These are phyloP conservation scores for Lipomyces japonicus DNA, from an alignment of 805 yeast species.

Conservation along the genomic window DNA sequence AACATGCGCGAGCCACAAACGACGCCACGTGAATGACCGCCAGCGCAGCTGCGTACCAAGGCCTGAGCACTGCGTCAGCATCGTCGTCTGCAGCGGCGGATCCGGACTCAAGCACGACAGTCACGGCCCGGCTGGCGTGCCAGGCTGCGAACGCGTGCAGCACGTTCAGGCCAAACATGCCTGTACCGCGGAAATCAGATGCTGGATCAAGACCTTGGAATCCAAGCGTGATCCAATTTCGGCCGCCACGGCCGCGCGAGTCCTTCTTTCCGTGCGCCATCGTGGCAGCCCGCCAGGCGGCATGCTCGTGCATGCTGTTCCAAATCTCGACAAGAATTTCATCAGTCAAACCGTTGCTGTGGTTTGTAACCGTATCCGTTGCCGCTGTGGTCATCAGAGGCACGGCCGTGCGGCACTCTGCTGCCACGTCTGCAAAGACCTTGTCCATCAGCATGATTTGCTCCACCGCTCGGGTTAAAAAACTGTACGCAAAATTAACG, in stretches of 20 bases:
- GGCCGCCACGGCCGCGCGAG: slow-evolving; percentile 26
- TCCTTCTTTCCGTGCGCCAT: slow-evolving; percentile 12
- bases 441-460: slow-evolving; percentile 12
- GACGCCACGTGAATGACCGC: slow-evolving; percentile 30
- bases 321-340: slow-evolving; percentile 4
- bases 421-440: slow-evolving; percentile 5
- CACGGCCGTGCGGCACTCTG: slow-evolving; percentile 1
- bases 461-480: slow-evolving; percentile 9
- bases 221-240: slow-evolving; percentile 40
- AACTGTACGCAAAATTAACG: slow-evolving; percentile 4
- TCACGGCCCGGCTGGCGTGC: slow-evolving; percentile 14
- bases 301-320: slow-evolving; percentile 12
- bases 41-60: slow-evolving; percentile 31
- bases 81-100: slow-evolving; percentile 21
- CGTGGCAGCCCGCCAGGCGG: slow-evolving; percentile 21
- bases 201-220: slow-evolving; percentile 42
- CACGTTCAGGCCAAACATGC: slow-evolving; percentile 23
- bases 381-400: too few relatives aligned
- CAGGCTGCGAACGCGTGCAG: slow-evolving; percentile 8
- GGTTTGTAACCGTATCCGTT: neutral
- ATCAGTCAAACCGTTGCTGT: neutral
- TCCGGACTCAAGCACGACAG: slow-evolving; percentile 11
- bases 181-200: slow-evolving; percentile 39
- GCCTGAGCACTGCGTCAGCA: slow-evolving; percentile 15
- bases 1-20: slow-evolving; percentile 12